A percentile compares a stretch with the other conserved stretches of the same genome.
Conservation (phyloP, 768 basidiomycete species). For the Tricholoma matsutake region DNA sequence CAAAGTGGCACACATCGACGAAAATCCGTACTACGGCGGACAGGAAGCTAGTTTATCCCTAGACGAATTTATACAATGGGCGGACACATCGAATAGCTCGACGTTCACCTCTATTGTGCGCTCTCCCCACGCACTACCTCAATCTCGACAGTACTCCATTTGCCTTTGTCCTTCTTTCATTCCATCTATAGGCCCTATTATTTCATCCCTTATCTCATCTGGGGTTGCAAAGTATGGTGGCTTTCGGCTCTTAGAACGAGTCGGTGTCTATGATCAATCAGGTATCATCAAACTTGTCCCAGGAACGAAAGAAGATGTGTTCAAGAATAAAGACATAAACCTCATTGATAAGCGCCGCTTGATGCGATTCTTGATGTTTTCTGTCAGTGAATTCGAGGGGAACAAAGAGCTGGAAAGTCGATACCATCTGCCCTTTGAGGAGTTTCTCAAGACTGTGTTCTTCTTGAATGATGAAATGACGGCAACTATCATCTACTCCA, state of each 20-base stretch:
- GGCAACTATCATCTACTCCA: constrained; percentile 67
- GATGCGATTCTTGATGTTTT: constrained; percentile 89
- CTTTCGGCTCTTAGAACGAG: constrained; percentile 76
- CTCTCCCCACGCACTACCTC: constrained; percentile 41
- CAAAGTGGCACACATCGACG: constrained; percentile 85
- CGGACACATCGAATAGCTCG: constrained; percentile 33
- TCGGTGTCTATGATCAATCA: constrained; percentile 53
- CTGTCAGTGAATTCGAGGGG: constrained; percentile 69
- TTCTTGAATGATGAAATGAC: constrained; percentile 55
- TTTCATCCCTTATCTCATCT: constrained; percentile 74
- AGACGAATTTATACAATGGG: constrained; percentile 77
- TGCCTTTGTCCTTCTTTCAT: constrained; percentile 84
- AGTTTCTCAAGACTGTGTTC: constrained; percentile 66
- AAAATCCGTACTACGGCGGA: constrained; percentile 81
- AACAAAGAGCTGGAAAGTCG: constrained; percentile 55
- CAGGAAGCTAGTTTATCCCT: constrained; percentile 78
- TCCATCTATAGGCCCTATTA: constrained; percentile 73
- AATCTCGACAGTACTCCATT: constrained; percentile 77
- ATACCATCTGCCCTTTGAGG: constrained; percentile 52
- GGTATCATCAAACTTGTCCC: constrained; percentile 66
- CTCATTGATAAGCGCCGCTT: constrained; percentile 85
- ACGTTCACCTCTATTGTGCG: constrained; percentile 44
- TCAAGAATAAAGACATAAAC: constrained; percentile 75
- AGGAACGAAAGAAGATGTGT: constrained; percentile 88
- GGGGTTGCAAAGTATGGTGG: constrained; percentile 91